Evolutionary conservation across 2,329 filamentous ascomycete species (phyloP).

Genomic region (Waltergamsia citrina): DNA sequence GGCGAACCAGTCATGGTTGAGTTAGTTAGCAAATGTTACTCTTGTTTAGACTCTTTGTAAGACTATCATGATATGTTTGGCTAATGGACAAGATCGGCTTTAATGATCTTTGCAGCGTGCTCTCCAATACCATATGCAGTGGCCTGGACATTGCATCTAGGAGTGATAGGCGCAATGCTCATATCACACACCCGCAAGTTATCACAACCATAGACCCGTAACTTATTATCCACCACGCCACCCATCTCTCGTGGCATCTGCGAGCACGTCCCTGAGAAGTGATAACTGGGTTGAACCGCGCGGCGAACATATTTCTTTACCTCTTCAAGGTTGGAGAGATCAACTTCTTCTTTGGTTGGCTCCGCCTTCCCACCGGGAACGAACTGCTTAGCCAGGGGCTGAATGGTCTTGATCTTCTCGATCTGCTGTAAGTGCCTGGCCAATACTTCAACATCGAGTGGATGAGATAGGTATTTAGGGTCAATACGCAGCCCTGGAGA

Average conservation of each 20-base stretch:
- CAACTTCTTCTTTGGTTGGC: background rate
- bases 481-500: constrained; percentile 37
- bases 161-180: constrained; percentile 9
- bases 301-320: constrained; percentile 22
- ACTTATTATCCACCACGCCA: constrained; percentile 14
- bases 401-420: constrained; percentile 18
- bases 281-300: constrained; percentile 27
- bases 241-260: constrained; percentile 35
- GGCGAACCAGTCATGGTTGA: too few relatives aligned
- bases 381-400: constrained; percentile 27
- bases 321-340: constrained; percentile 10
- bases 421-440: constrained; percentile 31
- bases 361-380: constrained; percentile 20
- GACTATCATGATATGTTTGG: too few relatives aligned
- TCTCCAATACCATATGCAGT: constrained; percentile 9
- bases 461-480: constrained; percentile 45
- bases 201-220: constrained; percentile 6
- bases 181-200: constrained; percentile 9
- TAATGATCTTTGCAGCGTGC: constrained; percentile 6
- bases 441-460: constrained; percentile 46
- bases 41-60: too few relatives aligned
- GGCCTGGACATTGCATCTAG: constrained; percentile 8
- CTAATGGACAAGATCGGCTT: too few relatives aligned
- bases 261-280: constrained; percentile 37
- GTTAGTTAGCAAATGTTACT: too few relatives aligned